These are phyloP conservation scores for Zarea fungicola DNA, from an alignment of 2,329 filamentous ascomycete genomes.

Conservation along the genomic window DNA sequence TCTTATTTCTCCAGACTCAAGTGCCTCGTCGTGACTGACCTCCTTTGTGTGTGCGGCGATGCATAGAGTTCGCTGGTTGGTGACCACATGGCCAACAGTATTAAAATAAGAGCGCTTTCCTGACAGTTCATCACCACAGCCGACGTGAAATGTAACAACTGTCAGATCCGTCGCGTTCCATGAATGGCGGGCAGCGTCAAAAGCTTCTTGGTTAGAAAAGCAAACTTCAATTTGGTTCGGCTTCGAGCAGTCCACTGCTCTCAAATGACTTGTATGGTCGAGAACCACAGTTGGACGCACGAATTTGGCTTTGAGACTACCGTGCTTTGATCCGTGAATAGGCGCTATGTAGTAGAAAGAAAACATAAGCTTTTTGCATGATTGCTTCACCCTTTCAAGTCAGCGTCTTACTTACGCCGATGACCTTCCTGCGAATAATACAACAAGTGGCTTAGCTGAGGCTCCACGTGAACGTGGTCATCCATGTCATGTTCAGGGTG, in stretches of 20 bases:
- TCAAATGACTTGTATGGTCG: constrained; percentile 2
- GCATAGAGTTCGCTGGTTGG: background rate
- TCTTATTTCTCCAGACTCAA: constrained; percentile 9
- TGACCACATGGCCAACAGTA: background rate
- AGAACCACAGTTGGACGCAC: constrained; percentile 5
- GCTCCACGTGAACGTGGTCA: background rate
- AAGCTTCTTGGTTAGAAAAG: background rate
- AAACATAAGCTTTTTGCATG: too few species aligned
- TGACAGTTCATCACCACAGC: background rate
- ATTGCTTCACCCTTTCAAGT: too few species aligned
- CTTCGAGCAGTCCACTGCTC: background rate
- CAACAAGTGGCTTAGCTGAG: background rate
- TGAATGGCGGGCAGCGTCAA: background rate
- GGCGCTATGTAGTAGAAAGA: background rate
- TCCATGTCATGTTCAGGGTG: background rate
- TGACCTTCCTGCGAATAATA: constrained; percentile 9
- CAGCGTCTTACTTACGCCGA: constrained; percentile 4
- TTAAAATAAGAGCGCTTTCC: constrained; percentile 3
- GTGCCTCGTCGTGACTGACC: constrained; percentile 1
- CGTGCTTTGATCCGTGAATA: constrained; percentile 7
- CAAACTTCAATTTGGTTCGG: background rate
- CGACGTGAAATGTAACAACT: constrained; percentile 3
- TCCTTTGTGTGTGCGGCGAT: background rate
- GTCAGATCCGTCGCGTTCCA: constrained; percentile 1
- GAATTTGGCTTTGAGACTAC: background rate